A percentile compares a stretch with the other conserved stretches of the same genome.
These are phyloP conservation scores for Cornus kousa DNA, from an alignment of 148 eudicot species.

Conservation along the genomic window DNA sequence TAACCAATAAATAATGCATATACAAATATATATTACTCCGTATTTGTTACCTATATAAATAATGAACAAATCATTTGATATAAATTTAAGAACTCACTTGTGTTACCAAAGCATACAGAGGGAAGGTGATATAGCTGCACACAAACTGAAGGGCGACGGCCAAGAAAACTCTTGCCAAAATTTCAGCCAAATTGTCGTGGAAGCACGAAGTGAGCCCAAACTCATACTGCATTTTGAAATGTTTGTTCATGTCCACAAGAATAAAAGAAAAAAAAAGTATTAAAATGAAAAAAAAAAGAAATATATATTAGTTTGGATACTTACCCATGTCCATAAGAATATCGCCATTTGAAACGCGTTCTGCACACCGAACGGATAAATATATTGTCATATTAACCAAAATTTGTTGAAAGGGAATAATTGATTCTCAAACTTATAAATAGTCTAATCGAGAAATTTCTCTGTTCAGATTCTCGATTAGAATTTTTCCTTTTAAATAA, in stretches of 20 bases:
- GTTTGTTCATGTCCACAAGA: neutral
- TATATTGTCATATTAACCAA: neutral
- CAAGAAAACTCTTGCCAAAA: conserved; percentile 23
- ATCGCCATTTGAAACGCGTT: conserved; percentile 56
- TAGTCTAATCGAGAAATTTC: too few species aligned
- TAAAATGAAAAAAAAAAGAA: neutral
- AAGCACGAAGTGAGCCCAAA: conserved; percentile 35
- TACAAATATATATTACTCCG: neutral
- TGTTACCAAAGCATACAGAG: conserved; percentile 43
- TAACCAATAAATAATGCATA: too few species aligned
- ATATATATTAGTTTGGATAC: neutral
- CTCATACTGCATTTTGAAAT: conserved; percentile 27
- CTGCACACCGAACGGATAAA: conserved; percentile 19
- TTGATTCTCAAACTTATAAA: too few species aligned
- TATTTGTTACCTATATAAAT: too few species aligned
- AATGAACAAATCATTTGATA: neutral
- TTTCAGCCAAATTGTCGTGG: conserved; percentile 29
- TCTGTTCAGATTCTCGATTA: too few species aligned
- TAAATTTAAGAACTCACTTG: conserved; percentile 22
- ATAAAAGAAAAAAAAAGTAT: too few species aligned
- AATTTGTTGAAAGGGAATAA: too few species aligned
- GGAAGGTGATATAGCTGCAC: conserved; percentile 43
- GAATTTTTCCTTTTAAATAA: too few species aligned
- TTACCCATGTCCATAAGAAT: conserved; percentile 48
- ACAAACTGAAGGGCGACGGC: conserved; percentile 29